Conservation (phyloP, 2,329 filamentous ascomycete genomes). For the Orbilia blumenaviensis region DNA sequence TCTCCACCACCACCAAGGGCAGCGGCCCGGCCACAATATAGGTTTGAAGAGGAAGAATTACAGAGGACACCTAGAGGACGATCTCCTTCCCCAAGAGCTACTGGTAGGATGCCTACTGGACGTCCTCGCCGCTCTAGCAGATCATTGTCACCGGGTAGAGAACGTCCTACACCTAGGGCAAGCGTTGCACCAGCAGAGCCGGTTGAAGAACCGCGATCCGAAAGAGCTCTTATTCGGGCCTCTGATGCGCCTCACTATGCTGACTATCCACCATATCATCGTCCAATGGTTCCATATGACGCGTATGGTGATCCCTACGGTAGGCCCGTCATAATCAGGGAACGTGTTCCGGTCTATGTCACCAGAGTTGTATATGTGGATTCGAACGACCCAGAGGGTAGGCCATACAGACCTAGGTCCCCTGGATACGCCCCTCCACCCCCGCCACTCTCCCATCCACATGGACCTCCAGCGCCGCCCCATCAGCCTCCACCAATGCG, state of each 20-base stretch:
- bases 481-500: constrained; percentile 17
- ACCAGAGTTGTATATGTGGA: constrained; percentile 43
- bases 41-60: constrained; percentile 44
- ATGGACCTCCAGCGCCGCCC: constrained; percentile 15
- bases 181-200: constrained; percentile 17
- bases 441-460: constrained; percentile 26
- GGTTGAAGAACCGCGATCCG: constrained; percentile 25
- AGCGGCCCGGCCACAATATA: constrained; percentile 17
- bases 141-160: constrained; percentile 32
- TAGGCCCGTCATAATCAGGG: constrained; percentile 32
- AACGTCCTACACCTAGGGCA: constrained; percentile 28
- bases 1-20: constrained; percentile 14
- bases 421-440: constrained; percentile 22
- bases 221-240: constrained; percentile 32
- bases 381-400: constrained; percentile 37
- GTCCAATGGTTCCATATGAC: constrained; percentile 30
- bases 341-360: constrained; percentile 34
- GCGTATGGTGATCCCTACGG: constrained; percentile 36
- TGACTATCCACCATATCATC: constrained; percentile 38
- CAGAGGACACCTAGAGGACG: constrained; percentile 28
- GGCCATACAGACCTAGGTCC: constrained; percentile 31
- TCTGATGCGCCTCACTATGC: constrained; percentile 34
- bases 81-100: constrained; percentile 31
- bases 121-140: constrained; percentile 45
- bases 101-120: constrained; percentile 20